Evolutionary conservation across 177 flowering plant species (phyloP).

Genomic region (Vitis hybrid): DNA sequence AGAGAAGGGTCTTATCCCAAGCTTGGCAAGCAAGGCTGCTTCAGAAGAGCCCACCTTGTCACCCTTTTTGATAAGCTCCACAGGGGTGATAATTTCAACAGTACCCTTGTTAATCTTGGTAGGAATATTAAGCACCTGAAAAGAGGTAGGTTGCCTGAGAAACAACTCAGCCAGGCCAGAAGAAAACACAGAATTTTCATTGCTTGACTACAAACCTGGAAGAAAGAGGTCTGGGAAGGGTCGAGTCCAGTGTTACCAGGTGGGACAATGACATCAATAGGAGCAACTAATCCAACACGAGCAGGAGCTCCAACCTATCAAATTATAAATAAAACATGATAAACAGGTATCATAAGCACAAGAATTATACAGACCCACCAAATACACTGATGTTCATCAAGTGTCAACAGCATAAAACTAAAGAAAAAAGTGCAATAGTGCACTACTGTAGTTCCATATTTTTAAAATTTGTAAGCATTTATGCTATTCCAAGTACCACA

Average conservation of each 20-base stretch:
- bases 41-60: constrained; percentile 79
- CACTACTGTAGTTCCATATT: too few species aligned
- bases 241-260: constrained; percentile 80
- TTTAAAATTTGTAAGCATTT: too few species aligned
- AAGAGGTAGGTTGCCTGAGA: neutral
- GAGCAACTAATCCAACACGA: constrained; percentile 82
- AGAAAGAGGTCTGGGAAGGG: constrained; percentile 80
- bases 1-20: constrained; percentile 72
- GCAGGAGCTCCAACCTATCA: constrained; percentile 81
- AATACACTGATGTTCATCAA: neutral
- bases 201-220: constrained; percentile 43
- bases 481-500: too few species aligned
- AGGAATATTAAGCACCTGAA: constrained; percentile 67
- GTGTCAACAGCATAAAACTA: too few species aligned
- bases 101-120: constrained; percentile 90
- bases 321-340: neutral
- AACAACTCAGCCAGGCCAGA: neutral
- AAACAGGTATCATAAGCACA: neutral
- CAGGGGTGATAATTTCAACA: constrained; percentile 80
- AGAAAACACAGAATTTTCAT: neutral
- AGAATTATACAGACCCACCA: neutral
- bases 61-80: constrained; percentile 68
- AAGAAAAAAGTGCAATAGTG: too few species aligned
- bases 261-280: constrained; percentile 79
- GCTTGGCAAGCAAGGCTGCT: constrained; percentile 66